Percentiles rank a stretch among this genome's conserved stretches.
Evolutionary conservation across 805 yeast species (phyloP).

Genomic region (Yarrowia porcina): DNA sequence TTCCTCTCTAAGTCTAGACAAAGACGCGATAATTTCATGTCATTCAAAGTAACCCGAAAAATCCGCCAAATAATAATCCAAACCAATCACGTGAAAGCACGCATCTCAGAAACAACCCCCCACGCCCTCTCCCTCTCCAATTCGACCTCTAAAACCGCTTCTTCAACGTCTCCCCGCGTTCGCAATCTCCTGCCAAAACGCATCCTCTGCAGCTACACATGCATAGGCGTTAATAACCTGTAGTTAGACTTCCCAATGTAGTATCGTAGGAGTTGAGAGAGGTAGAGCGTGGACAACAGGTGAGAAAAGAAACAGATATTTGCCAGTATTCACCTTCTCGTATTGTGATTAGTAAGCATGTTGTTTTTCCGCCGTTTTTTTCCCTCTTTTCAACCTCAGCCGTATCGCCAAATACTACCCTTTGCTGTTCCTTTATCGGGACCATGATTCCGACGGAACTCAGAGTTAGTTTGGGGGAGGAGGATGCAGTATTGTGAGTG

Average conservation of each 20-base stretch:
- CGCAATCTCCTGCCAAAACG: slow-evolving; percentile 8
- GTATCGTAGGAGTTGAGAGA: background rate
- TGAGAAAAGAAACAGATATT: too few relatives aligned
- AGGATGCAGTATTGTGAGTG: background rate
- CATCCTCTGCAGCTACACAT: background rate
- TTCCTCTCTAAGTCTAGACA: background rate
- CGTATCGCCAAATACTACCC: background rate
- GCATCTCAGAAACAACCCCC: too few relatives aligned
- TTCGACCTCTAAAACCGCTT: too few relatives aligned
- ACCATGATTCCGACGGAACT: background rate
- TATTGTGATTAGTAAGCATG: too few relatives aligned
- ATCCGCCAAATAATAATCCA: background rate
- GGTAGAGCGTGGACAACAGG: background rate
- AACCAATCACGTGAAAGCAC: background rate
- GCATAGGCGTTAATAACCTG: background rate
- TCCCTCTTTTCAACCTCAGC: background rate
- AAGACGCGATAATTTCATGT: too few relatives aligned
- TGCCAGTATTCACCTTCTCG: too few relatives aligned
- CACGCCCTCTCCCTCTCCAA: too few relatives aligned
- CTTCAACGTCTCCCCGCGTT: background rate
- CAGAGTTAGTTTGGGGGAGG: background rate
- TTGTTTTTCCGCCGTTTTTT: background rate
- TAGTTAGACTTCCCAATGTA: slow-evolving; percentile 15
- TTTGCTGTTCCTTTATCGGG: background rate
- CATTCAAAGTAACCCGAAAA: too few relatives aligned